Evolutionary conservation across 345 rosid species (phyloP), one percentile per base, ranked within the genome.

Genomic region (Garcia nutans): DNA sequence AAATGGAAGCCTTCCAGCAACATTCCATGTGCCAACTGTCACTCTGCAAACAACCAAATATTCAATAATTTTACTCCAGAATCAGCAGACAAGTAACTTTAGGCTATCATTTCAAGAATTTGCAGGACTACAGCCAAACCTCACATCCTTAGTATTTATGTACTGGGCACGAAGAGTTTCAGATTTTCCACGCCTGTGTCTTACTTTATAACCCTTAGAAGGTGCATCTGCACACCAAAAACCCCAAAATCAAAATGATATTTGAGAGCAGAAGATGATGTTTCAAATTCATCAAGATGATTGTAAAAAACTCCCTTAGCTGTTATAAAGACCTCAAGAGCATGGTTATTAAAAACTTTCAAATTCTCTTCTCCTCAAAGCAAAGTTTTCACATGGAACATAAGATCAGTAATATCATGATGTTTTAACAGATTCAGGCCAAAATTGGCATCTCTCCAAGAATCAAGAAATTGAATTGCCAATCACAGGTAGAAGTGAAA

Each of bases 131-230:
- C 54, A 42, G 76, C 83, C 90, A 79, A 71, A 96, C 99, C 90
- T 96, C 83, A 96, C 90, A 64, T 96, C 98, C 86, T 92, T 93
- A 10, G 85, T 84, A 76, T 89, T 92, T 76, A 96, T 93, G 88
- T 96, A 93, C 79, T 96, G 99, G n/a, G 45, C 87, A 67, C 98
- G 93, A 80, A 92, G 76, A 77, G 98, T 96, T 85, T 96, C 99
- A 41, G 99, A 96, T 86, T 90, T 96, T 70, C 99, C 93, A 82
- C 99, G 83, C 84, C 90, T 91, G 84, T 92, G 99, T 77, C 90
- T 84, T 24, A 73, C 72, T 26, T 79, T 77, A 77, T 87, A 84
- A 80, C 87, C 85, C 74, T 76, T 89, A 33, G 82, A 73, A 70
- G 87, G 84, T 52, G 81, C 72, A 68, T 87, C 97, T 91, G 82